Conservation (phyloP, 177 flowering plant genomes). For the Vitis hybrid region DNA sequence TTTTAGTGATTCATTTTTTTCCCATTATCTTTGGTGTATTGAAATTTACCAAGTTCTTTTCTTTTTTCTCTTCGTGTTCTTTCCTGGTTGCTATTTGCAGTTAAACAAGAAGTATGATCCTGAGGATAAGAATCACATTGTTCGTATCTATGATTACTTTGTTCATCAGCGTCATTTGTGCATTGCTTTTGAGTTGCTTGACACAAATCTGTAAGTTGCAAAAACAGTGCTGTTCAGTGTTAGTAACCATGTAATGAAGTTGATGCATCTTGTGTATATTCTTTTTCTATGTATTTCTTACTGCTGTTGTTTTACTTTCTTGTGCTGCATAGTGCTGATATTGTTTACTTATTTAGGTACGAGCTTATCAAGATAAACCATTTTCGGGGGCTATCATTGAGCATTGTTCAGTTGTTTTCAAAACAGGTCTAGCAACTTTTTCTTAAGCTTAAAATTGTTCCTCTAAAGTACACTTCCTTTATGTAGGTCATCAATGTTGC, state of each 20-base stretch:
- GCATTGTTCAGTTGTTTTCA: conserved; percentile 87
- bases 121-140: conserved; percentile 94
- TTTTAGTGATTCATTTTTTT: background rate
- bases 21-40: background rate
- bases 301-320: conserved; percentile 1
- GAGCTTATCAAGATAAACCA: conserved; percentile 90
- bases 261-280: too few species aligned
- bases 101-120: conserved; percentile 90
- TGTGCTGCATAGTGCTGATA: conserved; percentile 6
- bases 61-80: background rate
- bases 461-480: background rate
- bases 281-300: background rate
- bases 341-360: conserved; percentile 47
- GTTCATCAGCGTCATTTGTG: conserved; percentile 85
- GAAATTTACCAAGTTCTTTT: background rate
- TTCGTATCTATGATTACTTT: conserved; percentile 92
- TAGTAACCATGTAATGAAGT: too few species aligned
- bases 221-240: background rate
- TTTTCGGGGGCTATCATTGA: conserved; percentile 84
- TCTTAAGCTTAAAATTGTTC: background rate
- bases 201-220: conserved; percentile 81
- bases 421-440: conserved; percentile 61
- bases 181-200: conserved; percentile 95
- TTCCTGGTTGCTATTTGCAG: conserved; percentile 40
- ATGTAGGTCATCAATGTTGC: background rate